These are phyloP conservation scores for Lentinus tigrinus DNA, from an alignment of 768 basidiomycete species.

Conservation along the genomic window DNA sequence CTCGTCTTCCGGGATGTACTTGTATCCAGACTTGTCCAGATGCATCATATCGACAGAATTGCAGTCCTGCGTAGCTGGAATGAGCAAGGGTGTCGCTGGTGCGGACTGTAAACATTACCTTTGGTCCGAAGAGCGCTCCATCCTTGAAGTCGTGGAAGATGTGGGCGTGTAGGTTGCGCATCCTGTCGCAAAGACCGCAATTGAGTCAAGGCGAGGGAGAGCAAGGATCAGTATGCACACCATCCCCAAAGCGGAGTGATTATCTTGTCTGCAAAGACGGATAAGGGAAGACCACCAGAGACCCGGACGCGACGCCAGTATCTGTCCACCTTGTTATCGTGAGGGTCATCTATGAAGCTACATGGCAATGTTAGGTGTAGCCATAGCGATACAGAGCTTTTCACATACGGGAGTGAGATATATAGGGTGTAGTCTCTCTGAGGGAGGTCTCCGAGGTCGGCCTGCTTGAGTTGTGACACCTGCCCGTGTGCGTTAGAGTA, in stretches of 20 bases:
- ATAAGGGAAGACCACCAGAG: slow-evolving; percentile 3
- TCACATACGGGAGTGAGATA: background rate
- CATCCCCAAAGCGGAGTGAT: slow-evolving; percentile 8
- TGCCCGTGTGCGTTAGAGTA: background rate
- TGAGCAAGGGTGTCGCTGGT: background rate
- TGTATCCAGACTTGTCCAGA: slow-evolving; percentile 10
- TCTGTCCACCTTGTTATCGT: background rate
- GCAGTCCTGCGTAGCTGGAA: background rate
- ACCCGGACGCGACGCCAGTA: background rate
- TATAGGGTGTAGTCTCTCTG: slow-evolving; percentile 3
- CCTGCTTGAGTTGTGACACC: background rate
- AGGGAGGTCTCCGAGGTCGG: background rate
- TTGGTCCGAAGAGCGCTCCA: slow-evolving; percentile 7
- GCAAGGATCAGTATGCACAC: background rate
- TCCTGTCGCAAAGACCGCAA: background rate
- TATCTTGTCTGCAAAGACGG: slow-evolving; percentile 12
- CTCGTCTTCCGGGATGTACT: slow-evolving; percentile 6
- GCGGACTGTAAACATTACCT: no score
- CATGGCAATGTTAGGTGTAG: background rate
- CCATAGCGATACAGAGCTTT: background rate
- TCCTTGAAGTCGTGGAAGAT: slow-evolving; percentile 5
- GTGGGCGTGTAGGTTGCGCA: slow-evolving; percentile 9
- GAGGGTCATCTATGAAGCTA: background rate
- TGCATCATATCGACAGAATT: slow-evolving; percentile 11
- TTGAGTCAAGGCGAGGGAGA: background rate